A percentile compares a stretch with the other conserved stretches of the same genome.
phyloP scores from a whole-genome alignment of 1,139 yeast genomes.

The Suhomyces ambrosiae region DNA sequence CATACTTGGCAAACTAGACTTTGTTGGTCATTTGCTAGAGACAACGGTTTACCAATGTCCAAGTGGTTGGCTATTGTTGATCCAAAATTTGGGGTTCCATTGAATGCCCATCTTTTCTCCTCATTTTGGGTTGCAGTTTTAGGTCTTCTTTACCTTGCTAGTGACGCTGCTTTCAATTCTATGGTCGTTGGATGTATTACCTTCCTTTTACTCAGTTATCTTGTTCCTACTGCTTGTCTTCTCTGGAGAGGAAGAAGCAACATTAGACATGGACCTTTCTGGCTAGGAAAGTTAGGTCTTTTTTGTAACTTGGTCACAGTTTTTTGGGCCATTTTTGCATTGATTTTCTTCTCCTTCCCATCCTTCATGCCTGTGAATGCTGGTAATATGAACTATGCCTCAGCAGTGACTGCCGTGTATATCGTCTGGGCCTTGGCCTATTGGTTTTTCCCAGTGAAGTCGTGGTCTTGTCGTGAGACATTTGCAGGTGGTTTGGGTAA shows the following conservation, averaged over 20 bases:
- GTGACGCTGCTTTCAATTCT: conserved; percentile 48
- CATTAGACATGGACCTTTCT: conserved; percentile 67
- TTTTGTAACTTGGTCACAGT: conserved; percentile 57
- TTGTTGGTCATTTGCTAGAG: conserved; percentile 79
- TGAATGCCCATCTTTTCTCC: conserved; percentile 48
- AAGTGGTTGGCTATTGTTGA: conserved; percentile 43
- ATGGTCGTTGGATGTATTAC: conserved; percentile 51
- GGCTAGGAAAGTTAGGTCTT: conserved; percentile 60
- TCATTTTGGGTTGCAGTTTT: conserved; percentile 41
- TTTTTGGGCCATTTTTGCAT: conserved; percentile 60
- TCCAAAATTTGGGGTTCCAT: conserved; percentile 46
- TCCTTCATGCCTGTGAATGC: conserved; percentile 62
- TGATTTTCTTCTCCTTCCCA: conserved; percentile 70
- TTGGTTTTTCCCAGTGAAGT: conserved; percentile 56
- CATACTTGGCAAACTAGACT: conserved; percentile 79
- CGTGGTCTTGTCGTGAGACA: conserved; percentile 40
- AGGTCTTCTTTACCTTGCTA: conserved; percentile 44
- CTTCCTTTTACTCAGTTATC: conserved; percentile 43
- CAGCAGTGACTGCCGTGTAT: conserved; percentile 63
- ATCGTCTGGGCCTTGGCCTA: conserved; percentile 54
- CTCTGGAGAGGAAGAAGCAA: conserved; percentile 58
- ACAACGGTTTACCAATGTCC: conserved; percentile 51
- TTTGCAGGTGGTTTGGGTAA: conserved; percentile 50
- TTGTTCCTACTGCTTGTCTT: conserved; percentile 51
- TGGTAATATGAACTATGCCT: conserved; percentile 69